Base-by-base conservation (phyloP, 768 basidiomycete genomes). In the Boletus subparvulus region DNA sequence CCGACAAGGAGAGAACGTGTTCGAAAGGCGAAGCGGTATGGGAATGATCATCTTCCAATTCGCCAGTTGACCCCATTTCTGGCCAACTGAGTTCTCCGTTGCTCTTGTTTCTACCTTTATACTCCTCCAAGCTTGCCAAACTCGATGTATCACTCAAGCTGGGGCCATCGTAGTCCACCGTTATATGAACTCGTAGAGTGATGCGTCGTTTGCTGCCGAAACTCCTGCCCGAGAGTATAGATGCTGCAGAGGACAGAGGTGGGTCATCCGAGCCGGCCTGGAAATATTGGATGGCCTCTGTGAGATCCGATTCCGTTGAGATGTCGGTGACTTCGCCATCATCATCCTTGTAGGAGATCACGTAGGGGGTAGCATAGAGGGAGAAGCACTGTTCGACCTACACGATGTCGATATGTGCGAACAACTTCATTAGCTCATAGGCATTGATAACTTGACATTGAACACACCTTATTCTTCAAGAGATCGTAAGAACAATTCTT, bases 141-240 rank as follows among this genome's bases (percentile, higher is more conserved):
- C 92, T 94, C 11, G 84, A 85, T 3, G 93, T 91, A 62, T 97
- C 95, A 10, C 92, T 94, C 55, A 97, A 78, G 72, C 88, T 91
- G 14, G 89, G 92, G 0, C 92, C 92, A 69, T 97, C 94, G 63
- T 93, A 95, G 58, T 95, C 94, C 59, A 95, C 85, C 10, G 78
- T 77, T 41, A 98, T 85, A 44, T 86, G 79, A 36, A 97, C 83
- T 10, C 83, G 80, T 16, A 97, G 74, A 1, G 87, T 89, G 54
- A 97, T 88, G 68, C 86, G 92, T 39, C 86, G 92, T 43, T 82
- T 78, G 35, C 80, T 77, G 11, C 82, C 78, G 28, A 85, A 85
- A 64, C 87, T 87, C 17, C 80, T 73, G 30, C 79, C 78, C 13
- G 88, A 89, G 32, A 88, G 72, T 50, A 87, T 85, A 44, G 92